Percentiles rank a stretch among this genome's conserved stretches.
Conservation (phyloP, 495 filamentous ascomycete species). For the Neurospora tetraspora region DNA sequence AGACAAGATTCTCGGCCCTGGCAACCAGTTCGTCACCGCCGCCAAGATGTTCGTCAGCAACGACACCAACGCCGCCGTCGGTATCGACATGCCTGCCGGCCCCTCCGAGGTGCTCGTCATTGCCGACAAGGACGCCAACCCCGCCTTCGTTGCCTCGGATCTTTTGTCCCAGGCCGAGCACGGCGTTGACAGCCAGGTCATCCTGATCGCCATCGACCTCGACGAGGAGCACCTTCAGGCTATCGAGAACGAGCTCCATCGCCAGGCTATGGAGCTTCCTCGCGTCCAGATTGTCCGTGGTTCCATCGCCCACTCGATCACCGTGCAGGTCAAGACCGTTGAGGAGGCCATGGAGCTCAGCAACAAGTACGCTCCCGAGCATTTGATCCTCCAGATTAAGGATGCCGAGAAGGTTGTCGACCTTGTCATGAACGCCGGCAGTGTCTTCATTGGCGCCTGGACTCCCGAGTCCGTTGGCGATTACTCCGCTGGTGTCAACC, state of each 20-base stretch:
- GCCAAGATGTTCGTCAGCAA: conserved; percentile 97
- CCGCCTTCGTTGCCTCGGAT: conserved; percentile 91
- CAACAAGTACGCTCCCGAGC: conserved; percentile 95
- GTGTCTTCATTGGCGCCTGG: conserved; percentile 91
- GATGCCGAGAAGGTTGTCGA: conserved; percentile 61
- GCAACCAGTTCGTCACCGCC: conserved; percentile 97
- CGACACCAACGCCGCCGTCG: conserved; percentile 86
- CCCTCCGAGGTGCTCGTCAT: conserved; percentile 94
- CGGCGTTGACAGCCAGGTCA: conserved; percentile 88
- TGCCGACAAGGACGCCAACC: conserved; percentile 82
- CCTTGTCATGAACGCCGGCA: conserved; percentile 85
- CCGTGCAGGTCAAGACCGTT: conserved; percentile 68
- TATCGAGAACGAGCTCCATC: conserved; percentile 84
- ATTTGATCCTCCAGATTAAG: conserved; percentile 83
- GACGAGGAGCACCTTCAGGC: conserved; percentile 57
- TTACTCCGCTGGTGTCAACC: conserved; percentile 95
- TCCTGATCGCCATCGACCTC: conserved; percentile 80
- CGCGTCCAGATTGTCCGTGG: conserved; percentile 87
- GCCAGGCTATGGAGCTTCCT: conserved; percentile 79
- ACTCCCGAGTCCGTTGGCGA: conserved; percentile 96
- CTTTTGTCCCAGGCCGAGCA: conserved; percentile 94
- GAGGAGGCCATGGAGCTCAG: conserved; percentile 78
- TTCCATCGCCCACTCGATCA: conserved; percentile 85
- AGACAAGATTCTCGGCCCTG: conserved; percentile 96
- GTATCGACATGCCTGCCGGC: conserved; percentile 97